Base-by-base conservation (phyloP, 2,329 filamentous ascomycete genomes). In the Ophiostoma pallidulum region DNA sequence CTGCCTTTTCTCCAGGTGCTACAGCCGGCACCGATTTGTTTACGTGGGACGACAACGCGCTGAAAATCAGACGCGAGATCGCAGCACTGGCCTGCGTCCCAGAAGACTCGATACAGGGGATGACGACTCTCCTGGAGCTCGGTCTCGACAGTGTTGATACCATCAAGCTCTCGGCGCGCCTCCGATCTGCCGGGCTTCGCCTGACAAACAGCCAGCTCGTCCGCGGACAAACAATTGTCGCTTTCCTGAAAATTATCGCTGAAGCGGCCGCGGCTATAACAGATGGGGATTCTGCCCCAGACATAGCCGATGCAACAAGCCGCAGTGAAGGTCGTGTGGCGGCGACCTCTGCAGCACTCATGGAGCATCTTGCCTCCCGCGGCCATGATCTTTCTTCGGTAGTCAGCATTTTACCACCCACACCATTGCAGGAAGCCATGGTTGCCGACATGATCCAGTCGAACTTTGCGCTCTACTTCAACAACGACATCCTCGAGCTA, bases 61-160 rank as follows among this genome's bases (percentile, higher is more conserved):
- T 57, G 2, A 54, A 54, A 0, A 66, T 94, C 7, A 75, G 77
- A 22, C 62, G 69, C 4, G 80, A 84, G 56, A 73, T 95, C 37
- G 76, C 83, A 1, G 57, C 59, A 0, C 66, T 95, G 5, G 77
- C 81, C 1, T 73, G 72, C 0, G 59, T 81, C 0, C 60, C 74
- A 0, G 60, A 64, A 3, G 60, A 70, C 2, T 64, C 72, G 0
- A 67, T 95, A 32, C 61, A 66, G 2, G 74, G 77, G 44, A 64
- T 69, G 7, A 78, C 78, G 0, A 83, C 83, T 0, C 77, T 96
- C 10, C 81, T 94, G 33, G 81, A 91, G 56, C 73, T 96, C 28
- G 90, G 90, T 0, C 73, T 96, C 7, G 91, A 96, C 67, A 95
- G 90, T 58, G 94, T 96, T 49, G 90, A 96, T 62, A 77, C 84